Evolutionary conservation across 257 asterid genomes (phyloP).

Genomic region (Jacaranda mimosifolia): DNA sequence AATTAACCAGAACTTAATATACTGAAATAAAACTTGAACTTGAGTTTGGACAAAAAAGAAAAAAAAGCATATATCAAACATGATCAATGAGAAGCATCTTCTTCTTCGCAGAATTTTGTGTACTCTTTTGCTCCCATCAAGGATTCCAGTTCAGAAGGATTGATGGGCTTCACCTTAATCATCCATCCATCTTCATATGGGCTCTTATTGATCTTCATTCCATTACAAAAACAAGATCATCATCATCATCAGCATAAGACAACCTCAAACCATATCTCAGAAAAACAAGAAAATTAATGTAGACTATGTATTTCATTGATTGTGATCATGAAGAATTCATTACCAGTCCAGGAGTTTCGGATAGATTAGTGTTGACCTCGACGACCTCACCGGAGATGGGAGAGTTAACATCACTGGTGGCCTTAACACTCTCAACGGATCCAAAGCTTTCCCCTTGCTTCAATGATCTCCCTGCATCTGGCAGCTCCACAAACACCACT

Average conservation of each 20-base stretch:
- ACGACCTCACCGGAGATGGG: constrained; percentile 91
- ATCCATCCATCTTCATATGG: constrained; percentile 97
- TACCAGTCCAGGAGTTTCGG: constrained; percentile 84
- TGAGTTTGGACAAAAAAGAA: constrained; percentile 28
- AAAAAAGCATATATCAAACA: background rate
- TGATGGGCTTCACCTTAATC: constrained; percentile 86
- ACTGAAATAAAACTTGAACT: constrained; percentile 5
- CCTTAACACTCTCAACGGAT: constrained; percentile 93
- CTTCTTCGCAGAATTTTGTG: constrained; percentile 89
- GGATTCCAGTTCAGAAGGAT: constrained; percentile 67
- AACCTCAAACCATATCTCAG: background rate
- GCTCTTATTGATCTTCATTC: constrained; percentile 71
- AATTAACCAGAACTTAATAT: constrained; percentile 16
- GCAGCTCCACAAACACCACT: constrained; percentile 90
- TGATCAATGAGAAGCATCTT: constrained; percentile 65
- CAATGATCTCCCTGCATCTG: constrained; percentile 68
- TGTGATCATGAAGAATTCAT: background rate
- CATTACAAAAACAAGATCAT: background rate
- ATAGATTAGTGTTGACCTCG: constrained; percentile 75
- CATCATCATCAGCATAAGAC: background rate
- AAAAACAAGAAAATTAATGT: background rate
- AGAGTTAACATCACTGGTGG: constrained; percentile 83
- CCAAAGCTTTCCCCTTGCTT: constrained; percentile 61
- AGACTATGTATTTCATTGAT: background rate
- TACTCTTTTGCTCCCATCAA: constrained; percentile 76